Evolutionary conservation across 1,139 yeast species (phyloP).

Genomic region (Spencermartinsiella ligniputridi): DNA sequence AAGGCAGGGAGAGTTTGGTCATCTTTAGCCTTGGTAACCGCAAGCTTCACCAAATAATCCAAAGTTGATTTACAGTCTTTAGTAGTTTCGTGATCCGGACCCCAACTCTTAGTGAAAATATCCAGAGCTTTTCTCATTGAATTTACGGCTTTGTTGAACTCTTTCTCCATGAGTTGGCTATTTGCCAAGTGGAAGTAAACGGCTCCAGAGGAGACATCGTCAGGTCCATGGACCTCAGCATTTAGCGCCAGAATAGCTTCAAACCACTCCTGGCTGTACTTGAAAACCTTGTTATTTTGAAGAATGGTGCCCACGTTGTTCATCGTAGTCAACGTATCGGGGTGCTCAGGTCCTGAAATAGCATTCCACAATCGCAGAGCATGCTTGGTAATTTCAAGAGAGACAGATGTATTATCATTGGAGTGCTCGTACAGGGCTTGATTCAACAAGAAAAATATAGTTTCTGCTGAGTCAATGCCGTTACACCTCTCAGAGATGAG

Average conservation of each 20-base stretch:
- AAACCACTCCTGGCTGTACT: constrained; percentile 48
- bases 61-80: constrained; percentile 62
- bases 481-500: constrained; percentile 70
- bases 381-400: constrained; percentile 59
- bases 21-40: constrained; percentile 31
- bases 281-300: constrained; percentile 47
- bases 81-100: constrained; percentile 59
- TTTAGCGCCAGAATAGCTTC: constrained; percentile 47
- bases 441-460: constrained; percentile 67
- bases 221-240: constrained; percentile 48
- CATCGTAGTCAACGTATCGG: constrained; percentile 62
- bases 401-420: constrained; percentile 54
- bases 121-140: constrained; percentile 50
- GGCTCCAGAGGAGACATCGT: constrained; percentile 55
- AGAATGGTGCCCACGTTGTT: constrained; percentile 61
- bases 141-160: constrained; percentile 51
- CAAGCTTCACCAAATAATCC: constrained; percentile 40
- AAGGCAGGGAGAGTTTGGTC: constrained; percentile 10
- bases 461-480: constrained; percentile 78
- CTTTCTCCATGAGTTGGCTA: constrained; percentile 49
- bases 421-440: constrained; percentile 68
- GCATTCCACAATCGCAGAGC: constrained; percentile 55
- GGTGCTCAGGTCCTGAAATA: constrained; percentile 57
- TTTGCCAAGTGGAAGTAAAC: constrained; percentile 65
- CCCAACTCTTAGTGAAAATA: constrained; percentile 52